Conservation (phyloP, 805 yeast genomes). For the Zygoascus flipseniorum region DNA sequence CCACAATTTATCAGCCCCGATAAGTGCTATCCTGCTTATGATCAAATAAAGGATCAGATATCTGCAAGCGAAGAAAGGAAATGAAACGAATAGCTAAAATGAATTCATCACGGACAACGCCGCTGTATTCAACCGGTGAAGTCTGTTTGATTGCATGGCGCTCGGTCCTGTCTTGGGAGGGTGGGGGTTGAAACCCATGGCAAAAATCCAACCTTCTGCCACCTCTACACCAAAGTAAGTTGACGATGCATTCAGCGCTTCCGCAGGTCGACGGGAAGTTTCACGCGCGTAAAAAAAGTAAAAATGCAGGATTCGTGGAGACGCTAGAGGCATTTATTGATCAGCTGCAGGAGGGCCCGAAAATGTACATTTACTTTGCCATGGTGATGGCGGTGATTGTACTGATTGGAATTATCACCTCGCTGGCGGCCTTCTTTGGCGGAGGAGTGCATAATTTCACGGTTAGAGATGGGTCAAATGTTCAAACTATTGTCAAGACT, state of each 20-base stretch:
- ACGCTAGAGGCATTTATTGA: neutral
- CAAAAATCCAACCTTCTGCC: neutral
- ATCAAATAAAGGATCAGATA: too few species aligned
- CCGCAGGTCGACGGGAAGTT: constrained; percentile 6
- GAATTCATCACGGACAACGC: too few species aligned
- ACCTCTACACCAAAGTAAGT: neutral
- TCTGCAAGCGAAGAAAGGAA: too few species aligned
- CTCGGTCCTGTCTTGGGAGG: too few species aligned
- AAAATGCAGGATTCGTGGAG: neutral
- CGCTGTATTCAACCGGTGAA: too few species aligned
- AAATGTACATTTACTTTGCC: neutral
- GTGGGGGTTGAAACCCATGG: too few species aligned
- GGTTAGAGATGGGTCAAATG: constrained; percentile 12
- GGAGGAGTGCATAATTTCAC: neutral
- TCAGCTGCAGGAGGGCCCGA: neutral
- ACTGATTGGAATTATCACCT: constrained; percentile 3
- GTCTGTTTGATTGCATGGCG: too few species aligned
- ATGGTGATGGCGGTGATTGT: constrained; percentile 1
- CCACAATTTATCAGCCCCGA: too few species aligned
- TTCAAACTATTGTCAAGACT: constrained; percentile 4
- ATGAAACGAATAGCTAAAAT: too few species aligned
- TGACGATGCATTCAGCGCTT: constrained; percentile 17
- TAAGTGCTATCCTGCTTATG: too few species aligned
- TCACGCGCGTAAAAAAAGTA: neutral
- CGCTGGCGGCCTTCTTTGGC: constrained; percentile 2